Conservation (phyloP, 2,329 filamentous ascomycete genomes). For the Talaromyces marneffei region DNA sequence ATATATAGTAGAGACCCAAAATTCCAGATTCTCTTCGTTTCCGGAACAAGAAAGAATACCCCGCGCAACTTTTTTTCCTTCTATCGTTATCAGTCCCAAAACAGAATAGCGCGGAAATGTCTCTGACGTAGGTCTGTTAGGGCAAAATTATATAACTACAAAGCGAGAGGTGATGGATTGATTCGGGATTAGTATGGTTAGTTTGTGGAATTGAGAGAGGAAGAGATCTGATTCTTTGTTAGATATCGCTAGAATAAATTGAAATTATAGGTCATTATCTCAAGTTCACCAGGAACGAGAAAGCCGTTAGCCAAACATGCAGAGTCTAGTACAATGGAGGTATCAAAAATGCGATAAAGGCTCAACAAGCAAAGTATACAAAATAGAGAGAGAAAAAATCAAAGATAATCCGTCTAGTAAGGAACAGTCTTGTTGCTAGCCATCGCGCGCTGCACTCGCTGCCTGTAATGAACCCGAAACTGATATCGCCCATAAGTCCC, state of each 20-base stretch:
- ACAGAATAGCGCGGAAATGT: background rate
- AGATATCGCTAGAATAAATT: background rate
- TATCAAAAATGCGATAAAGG: background rate
- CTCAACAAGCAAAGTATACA: too few species aligned
- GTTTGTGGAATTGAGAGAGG: background rate
- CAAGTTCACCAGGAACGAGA: background rate
- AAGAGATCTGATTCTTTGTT: background rate
- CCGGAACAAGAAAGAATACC: too few species aligned
- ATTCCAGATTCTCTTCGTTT: too few species aligned
- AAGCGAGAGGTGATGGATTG: background rate
- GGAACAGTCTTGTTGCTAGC: background rate
- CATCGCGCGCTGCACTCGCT: constrained; percentile 17
- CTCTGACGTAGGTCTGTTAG: background rate
- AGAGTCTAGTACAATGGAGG: background rate
- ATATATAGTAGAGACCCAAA: too few species aligned
- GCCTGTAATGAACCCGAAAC: constrained; percentile 29
- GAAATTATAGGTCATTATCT: background rate
- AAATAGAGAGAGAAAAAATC: too few species aligned
- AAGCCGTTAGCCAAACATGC: background rate
- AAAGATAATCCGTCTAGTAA: background rate
- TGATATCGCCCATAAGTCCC: constrained; percentile 30
- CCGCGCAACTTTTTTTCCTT: constrained; percentile 8
- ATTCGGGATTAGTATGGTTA: background rate
- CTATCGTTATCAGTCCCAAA: constrained; percentile 13
- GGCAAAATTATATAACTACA: constrained; percentile 3